phyloP scores from a whole-genome alignment of 2,329 filamentous ascomycete species.

The Scortechinia acanthostroma region DNA sequence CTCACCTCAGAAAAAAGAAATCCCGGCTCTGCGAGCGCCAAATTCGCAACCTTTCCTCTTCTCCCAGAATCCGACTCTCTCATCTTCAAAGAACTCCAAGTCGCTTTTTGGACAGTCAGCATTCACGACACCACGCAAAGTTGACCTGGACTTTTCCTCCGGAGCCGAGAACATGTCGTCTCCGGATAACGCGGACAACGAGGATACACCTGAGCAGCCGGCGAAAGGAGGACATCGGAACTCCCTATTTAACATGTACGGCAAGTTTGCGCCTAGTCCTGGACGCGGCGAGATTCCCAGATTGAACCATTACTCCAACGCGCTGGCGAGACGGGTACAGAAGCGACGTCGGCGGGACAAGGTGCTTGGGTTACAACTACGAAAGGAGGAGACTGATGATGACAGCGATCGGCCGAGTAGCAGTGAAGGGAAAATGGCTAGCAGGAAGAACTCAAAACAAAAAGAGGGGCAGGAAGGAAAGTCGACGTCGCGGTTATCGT shows the following conservation, averaged over 20 bases:
- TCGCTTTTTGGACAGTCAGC: constrained; percentile 25
- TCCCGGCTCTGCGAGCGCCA: constrained; percentile 34
- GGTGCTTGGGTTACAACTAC: constrained; percentile 15
- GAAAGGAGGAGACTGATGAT: constrained; percentile 24
- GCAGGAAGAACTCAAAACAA: background rate
- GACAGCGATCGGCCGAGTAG: constrained; percentile 17
- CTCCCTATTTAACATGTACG: constrained; percentile 29
- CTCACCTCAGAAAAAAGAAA: constrained; percentile 30
- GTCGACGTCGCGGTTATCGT: background rate
- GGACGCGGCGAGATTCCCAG: constrained; percentile 32
- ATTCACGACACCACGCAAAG: constrained; percentile 34
- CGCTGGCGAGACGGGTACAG: constrained; percentile 20
- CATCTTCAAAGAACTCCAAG: constrained; percentile 12
- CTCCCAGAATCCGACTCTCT: constrained; percentile 23
- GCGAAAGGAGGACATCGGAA: constrained; percentile 12
- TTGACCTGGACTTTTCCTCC: constrained; percentile 37
- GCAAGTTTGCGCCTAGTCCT: constrained; percentile 29
- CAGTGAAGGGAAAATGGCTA: constrained; percentile 9
- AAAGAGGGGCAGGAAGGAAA: background rate
- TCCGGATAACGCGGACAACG: background rate
- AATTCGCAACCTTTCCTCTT: constrained; percentile 39
- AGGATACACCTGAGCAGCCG: background rate
- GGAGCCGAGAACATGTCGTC: constrained; percentile 25
- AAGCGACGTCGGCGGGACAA: constrained; percentile 31
- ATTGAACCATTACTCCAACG: constrained; percentile 24